Evolutionary conservation across 1,284 basidiomycete genomes (phyloP), one percentile per base, ranked within the genome.

Genomic region (Lignosus rhinocerotis): DNA sequence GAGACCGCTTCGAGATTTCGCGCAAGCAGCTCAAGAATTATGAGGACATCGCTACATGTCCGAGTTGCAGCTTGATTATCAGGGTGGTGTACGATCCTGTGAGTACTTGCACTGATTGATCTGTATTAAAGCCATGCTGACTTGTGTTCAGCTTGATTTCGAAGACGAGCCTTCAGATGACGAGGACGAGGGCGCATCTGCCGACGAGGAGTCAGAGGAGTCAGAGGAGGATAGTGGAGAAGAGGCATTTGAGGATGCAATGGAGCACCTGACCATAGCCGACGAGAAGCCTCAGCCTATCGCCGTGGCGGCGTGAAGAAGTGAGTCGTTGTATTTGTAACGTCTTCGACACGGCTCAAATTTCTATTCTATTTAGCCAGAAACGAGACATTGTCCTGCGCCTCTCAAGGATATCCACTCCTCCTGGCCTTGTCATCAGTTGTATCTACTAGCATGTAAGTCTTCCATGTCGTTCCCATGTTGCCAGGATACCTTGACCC

Each of bases 1-100:
- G 96, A 25, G 97, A 99, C 77, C 88, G 95, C 41, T 99, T 99
- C 77, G 97, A 99, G 74, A 98, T 99, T 67, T 90, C 93, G 17
- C 85, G 89, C 64, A 78, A 79, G 67, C 96, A 98, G 75, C 86
- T 99, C 10, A 83, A 86, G 54, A 82, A 94, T 62, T 98, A 88
- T 48, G 96, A 98, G 69, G 97, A 99, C 69, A 87, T 97, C 46
- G 96, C 96, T n/a, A 94, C 87, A 54, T 99, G 96, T 77, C 97
- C 96, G 0, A 96, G 94, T 71, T 99, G 96, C 70, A 96, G 93
- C 66, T 79, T 98, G 31, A 84, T 98, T 50, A 94, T 99, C 55
- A 80, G 96, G 58, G 92, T 99, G 41, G 86, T 99, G 52, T 98
- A 91, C 72, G 96, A 99, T 76, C 95, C 95, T 53, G 95, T 98